A percentile compares a stretch with the other conserved stretches of the same genome.
Conservation (phyloP, 2,329 filamentous ascomycete genomes). For the Colletotrichum australisinense region DNA sequence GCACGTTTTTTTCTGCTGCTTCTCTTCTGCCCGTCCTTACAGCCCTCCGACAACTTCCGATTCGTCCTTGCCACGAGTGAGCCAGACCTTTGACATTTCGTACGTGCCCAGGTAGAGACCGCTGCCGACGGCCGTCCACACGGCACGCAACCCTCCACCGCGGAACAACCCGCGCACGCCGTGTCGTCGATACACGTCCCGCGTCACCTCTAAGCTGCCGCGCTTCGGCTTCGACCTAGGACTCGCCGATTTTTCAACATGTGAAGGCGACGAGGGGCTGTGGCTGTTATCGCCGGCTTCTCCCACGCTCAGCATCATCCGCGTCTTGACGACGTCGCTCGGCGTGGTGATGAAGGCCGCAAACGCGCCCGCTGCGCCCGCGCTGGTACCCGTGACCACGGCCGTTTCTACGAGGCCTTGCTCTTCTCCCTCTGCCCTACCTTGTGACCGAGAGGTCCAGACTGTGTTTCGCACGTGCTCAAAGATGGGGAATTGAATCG, state of each 20-base stretch:
- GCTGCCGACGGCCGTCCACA: conserved; percentile 86
- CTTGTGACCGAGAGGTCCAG: conserved; percentile 49
- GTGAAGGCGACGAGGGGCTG: not conserved
- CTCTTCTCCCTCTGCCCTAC: conserved; percentile 36
- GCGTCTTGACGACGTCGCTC: conserved; percentile 89
- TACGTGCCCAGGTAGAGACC: conserved; percentile 90
- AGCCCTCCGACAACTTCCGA: conserved; percentile 49
- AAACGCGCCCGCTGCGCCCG: conserved; percentile 78
- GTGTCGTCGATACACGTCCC: conserved; percentile 72
- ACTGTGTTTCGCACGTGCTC: conserved; percentile 74
- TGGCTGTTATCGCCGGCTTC: conserved; percentile 39
- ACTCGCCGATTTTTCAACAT: not conserved
- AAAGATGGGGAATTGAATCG: conserved; percentile 89
- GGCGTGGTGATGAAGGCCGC: conserved; percentile 88
- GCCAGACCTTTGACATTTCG: conserved; percentile 79
- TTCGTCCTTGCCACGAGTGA: conserved; percentile 57
- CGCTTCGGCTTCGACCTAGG: not conserved
- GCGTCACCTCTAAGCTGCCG: conserved; percentile 69
- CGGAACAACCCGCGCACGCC: conserved; percentile 82
- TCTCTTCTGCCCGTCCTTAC: conserved; percentile 31
- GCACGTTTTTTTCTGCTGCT: not conserved
- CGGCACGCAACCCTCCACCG: conserved; percentile 77
- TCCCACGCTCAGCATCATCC: conserved; percentile 82
- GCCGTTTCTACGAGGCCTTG: conserved; percentile 72
- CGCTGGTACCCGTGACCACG: conserved; percentile 77